A percentile compares a stretch with the other conserved stretches of the same genome.
phyloP scores from a whole-genome alignment of 2,329 filamentous ascomycete species.

The Trichoderma sp. region DNA sequence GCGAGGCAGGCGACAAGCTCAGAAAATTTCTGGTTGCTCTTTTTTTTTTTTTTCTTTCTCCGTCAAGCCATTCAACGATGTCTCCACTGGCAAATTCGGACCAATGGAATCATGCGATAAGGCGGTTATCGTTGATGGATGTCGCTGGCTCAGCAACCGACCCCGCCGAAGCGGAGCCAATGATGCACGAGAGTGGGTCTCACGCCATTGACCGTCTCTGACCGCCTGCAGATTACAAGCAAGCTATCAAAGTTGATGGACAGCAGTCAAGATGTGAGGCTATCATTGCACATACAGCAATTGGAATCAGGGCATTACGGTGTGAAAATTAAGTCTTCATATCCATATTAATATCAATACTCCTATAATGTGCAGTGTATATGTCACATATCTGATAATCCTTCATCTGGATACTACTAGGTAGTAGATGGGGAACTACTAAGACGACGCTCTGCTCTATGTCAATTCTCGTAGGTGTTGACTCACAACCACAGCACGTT shows the following conservation, averaged over 20 bases:
- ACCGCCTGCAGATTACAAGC: slow-evolving; percentile 10
- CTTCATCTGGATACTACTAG: neutral
- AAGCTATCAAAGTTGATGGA: neutral
- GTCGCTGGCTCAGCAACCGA: slow-evolving; percentile 36
- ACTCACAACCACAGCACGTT: neutral
- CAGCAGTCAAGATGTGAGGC: neutral
- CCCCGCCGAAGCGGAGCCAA: slow-evolving; percentile 32
- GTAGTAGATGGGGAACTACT: neutral
- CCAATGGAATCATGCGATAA: slow-evolving; percentile 35
- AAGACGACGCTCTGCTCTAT: neutral
- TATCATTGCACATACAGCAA: neutral
- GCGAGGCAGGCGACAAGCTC: slow-evolving; percentile 21
- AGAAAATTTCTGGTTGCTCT: slow-evolving; percentile 21
- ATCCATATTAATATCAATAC: neutral
- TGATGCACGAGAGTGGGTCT: slow-evolving; percentile 28
- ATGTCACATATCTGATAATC: neutral
- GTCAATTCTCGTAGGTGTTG: neutral
- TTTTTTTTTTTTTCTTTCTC: slow-evolving; percentile 30
- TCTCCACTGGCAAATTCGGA: neutral
- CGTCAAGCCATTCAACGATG: slow-evolving; percentile 7
- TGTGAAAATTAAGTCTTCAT: neutral
- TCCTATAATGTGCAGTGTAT: accelerated
- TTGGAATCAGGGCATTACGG: neutral
- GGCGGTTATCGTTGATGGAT: slow-evolving; percentile 28
- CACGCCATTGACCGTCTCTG: neutral